A percentile compares a stretch with the other conserved stretches of the same genome.
Evolutionary conservation across 2,329 filamentous ascomycete genomes (phyloP).

Genomic region (Penicillium decumbens): DNA sequence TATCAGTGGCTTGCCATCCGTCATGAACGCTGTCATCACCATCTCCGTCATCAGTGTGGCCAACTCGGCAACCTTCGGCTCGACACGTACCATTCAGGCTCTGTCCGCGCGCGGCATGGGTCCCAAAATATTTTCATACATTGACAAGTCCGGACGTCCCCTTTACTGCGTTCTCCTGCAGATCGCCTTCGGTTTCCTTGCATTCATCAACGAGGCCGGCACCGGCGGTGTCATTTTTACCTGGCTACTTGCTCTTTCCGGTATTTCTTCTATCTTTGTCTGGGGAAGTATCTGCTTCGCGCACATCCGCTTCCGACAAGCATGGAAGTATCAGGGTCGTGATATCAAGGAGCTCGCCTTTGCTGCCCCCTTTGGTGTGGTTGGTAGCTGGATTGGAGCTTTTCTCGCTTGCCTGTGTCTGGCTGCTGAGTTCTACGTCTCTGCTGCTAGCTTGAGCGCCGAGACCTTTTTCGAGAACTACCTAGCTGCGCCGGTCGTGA

Average conservation of each 20-base stretch:
- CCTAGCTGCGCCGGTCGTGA: constrained; percentile 34
- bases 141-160: constrained; percentile 46
- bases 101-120: constrained; percentile 47
- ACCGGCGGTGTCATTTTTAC: constrained; percentile 54
- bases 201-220: constrained; percentile 36
- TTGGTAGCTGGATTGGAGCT: constrained; percentile 60
- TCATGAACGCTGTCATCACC: constrained; percentile 65
- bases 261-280: constrained; percentile 59
- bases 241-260: constrained; percentile 62
- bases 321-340: constrained; percentile 57
- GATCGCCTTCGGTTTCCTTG: constrained; percentile 39
- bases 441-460: constrained; percentile 31
- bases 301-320: constrained; percentile 63
- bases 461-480: constrained; percentile 46
- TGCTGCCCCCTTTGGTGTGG: constrained; percentile 55
- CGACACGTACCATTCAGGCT: constrained; percentile 55
- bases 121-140: constrained; percentile 43
- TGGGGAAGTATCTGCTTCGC: constrained; percentile 63
- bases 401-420: constrained; percentile 52
- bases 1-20: constrained; percentile 56
- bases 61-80: constrained; percentile 56
- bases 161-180: constrained; percentile 41
- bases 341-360: constrained; percentile 63
- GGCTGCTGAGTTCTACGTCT: constrained; percentile 45
- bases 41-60: constrained; percentile 58